Evolutionary conservation across 108 stramenopile genomes (phyloP), one percentile per base, ranked within the genome.

Genomic region (Nannochloropsis granulata): DNA sequence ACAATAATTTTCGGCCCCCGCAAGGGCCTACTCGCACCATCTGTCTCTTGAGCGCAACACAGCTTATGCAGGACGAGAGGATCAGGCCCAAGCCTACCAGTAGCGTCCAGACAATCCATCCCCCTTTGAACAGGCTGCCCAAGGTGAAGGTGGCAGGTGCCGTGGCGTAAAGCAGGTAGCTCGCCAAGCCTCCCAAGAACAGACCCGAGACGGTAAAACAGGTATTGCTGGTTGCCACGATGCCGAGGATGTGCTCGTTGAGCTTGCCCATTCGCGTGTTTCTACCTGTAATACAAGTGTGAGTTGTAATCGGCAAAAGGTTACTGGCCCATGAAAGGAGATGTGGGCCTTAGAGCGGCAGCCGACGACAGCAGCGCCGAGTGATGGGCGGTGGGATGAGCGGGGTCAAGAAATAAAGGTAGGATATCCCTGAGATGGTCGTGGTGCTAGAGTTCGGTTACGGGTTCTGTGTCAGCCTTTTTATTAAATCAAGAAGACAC

Each of bases 161-260:
- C 34, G 45, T 81, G 16, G 80, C 79, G 42, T 85, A 79, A 8
- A 80, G 80, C 12, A 85, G 44, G 26, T 80, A 26, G 8, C 44
- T 43, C 2, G 80, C 84, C 44, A 85, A 45, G 26, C 26, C 45
- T 0, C 79, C 24, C 12, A 85, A 45, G 12, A 79, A 79, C 25
- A 81, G 11, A 0, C 80, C 84, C 12, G 44, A 79, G 80, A 85
- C 42, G 45, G 46, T 80, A 44, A 85, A 45, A 25, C 44, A 43
- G 0, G 80, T 80, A 44, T 85, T 85, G 43, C 80, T 80, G 44
- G 79, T 85, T 23, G 80, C 44, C 5, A 85, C 84, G 23, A 85
- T 80, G 13, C 80, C 80, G 44, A 45, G 80, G 84, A 85, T 85
- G 12, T 34, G 46, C 79, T 80, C 80, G 44, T 85, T 85, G 21